A percentile compares a stretch with the other conserved stretches of the same genome.
These are phyloP conservation scores for Brassica hybrid DNA, from an alignment of 441 rosid genomes.

Conservation along the genomic window DNA sequence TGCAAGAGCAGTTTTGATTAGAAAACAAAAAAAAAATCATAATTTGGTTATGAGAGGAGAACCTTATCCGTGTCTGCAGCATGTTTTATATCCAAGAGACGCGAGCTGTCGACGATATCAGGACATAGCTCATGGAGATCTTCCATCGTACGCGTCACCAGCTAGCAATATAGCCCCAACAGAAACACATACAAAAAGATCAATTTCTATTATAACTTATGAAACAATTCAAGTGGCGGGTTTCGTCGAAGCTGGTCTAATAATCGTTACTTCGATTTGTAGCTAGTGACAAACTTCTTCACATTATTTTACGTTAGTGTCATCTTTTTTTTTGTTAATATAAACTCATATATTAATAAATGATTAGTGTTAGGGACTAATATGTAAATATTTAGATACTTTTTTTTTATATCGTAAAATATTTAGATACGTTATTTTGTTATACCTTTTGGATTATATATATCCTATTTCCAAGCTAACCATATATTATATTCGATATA, in stretches of 20 bases:
- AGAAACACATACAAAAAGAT: background rate
- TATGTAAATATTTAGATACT: background rate
- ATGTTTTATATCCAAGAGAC: conserved; percentile 48
- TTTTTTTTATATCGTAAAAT: background rate
- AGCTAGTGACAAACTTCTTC: conserved; percentile 21
- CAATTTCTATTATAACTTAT: conserved; percentile 4
- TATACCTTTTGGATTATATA: background rate
- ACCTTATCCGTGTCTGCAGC: conserved; percentile 55
- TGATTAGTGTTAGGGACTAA: background rate
- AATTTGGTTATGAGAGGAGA: conserved; percentile 23
- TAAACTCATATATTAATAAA: background rate
- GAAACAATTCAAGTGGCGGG: background rate
- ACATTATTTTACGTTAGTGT: background rate
- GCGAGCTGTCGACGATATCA: conserved; percentile 53
- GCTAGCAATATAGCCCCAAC: conserved; percentile 34
- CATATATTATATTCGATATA: background rate
- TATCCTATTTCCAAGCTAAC: background rate
- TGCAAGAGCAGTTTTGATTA: conserved; percentile 5
- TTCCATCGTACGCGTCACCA: conserved; percentile 66
- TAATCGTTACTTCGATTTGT: conserved; percentile 1
- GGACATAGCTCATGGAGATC: conserved; percentile 76
- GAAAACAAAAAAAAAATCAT: background rate
- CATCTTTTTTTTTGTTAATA: background rate
- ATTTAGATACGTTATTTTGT: background rate
- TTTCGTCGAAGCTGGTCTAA: conserved; percentile 11